These are phyloP conservation scores for Dorcoceras hygrometricum DNA, from an alignment of 257 asterid species.

Conservation along the genomic window DNA sequence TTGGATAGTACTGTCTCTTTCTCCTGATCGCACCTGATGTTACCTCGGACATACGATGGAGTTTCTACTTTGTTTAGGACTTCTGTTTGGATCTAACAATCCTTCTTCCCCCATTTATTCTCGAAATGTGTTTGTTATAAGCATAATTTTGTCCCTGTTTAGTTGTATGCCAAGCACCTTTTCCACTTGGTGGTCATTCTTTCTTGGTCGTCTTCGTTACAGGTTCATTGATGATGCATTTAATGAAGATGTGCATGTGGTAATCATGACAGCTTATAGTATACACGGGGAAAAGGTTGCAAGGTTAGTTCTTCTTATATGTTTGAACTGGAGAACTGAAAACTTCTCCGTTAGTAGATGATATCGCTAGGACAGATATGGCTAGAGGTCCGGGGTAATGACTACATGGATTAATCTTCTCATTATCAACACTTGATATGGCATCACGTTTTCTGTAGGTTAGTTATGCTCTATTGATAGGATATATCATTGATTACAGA, in stretches of 20 bases:
- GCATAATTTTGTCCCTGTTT: not conserved
- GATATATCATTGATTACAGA: constrained; percentile 34
- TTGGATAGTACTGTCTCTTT: not conserved
- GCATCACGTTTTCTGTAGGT: not conserved
- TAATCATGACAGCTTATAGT: constrained; percentile 63
- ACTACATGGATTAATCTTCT: not conserved
- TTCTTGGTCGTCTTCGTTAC: constrained; percentile 16
- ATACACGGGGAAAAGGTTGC: constrained; percentile 45
- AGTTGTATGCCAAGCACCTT: not conserved
- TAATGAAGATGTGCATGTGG: constrained; percentile 60
- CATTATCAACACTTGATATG: constrained; percentile 1
- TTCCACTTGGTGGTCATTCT: constrained; percentile 1
- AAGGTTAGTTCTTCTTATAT: constrained; percentile 47
- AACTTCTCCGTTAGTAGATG: not conserved
- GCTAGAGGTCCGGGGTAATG: too few species aligned
- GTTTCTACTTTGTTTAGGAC: not conserved
- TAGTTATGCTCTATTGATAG: constrained; percentile 6
- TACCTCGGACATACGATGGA: not conserved
- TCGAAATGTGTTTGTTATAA: constrained; percentile 1
- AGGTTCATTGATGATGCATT: constrained; percentile 78
- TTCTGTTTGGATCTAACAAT: not conserved
- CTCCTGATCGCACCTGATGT: not conserved
- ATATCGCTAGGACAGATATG: too few species aligned
- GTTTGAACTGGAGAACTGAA: not conserved
- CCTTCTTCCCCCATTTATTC: not conserved